Evolutionary conservation across 2,329 filamentous ascomycete species (phyloP).

Genomic region (Alternaria triticina): DNA sequence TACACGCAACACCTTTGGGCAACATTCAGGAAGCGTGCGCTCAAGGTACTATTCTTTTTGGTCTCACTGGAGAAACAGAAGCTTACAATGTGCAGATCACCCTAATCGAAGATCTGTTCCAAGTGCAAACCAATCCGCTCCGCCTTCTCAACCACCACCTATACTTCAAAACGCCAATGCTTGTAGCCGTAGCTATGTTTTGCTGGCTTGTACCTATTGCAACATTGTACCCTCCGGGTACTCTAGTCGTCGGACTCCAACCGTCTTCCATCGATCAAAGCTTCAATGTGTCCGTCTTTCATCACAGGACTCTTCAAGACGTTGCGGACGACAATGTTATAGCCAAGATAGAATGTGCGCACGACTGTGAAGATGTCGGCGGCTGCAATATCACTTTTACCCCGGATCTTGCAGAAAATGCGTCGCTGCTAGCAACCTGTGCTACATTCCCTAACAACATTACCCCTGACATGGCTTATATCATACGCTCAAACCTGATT

Average conservation of each 20-base stretch:
- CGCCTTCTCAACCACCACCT: background rate
- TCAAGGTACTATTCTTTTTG: background rate
- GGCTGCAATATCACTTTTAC: too few species aligned
- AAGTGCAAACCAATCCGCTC: background rate
- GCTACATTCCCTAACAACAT: too few species aligned
- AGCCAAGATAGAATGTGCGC: background rate
- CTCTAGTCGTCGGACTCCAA: background rate
- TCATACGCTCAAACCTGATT: background rate
- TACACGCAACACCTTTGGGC: background rate
- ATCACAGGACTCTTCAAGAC: background rate
- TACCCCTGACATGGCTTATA: background rate
- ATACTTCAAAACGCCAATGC: background rate
- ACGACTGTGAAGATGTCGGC: too few species aligned
- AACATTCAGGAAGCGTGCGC: background rate
- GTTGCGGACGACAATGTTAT: background rate
- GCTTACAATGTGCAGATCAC: background rate
- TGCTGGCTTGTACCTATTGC: background rate
- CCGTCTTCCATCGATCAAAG: background rate
- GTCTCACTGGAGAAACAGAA: fast-evolving
- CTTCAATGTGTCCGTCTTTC: background rate
- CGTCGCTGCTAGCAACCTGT: too few species aligned
- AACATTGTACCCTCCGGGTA: background rate
- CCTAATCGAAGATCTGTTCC: background rate
- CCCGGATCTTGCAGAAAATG: too few species aligned
- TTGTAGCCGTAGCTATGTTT: background rate